phyloP scores from a whole-genome alignment of 805 yeast species.

The Danielia reshetovae region DNA sequence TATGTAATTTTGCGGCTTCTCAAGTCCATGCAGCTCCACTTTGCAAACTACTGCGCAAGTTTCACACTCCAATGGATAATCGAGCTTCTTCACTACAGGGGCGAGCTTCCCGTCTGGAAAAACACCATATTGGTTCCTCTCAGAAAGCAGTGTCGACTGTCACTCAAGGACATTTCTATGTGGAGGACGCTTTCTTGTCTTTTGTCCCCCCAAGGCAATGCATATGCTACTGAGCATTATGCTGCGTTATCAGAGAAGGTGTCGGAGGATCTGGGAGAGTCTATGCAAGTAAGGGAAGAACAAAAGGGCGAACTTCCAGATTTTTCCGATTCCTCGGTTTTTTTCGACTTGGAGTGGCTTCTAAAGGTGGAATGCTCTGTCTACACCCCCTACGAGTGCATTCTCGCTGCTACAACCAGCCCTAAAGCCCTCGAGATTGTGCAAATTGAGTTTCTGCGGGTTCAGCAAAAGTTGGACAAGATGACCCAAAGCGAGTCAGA shows the following conservation, averaged over 20 bases:
- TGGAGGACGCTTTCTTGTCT: background rate
- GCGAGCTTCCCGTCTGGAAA: background rate
- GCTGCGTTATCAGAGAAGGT: background rate
- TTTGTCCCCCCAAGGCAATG: background rate
- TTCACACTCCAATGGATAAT: conserved; percentile 29
- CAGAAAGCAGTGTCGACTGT: background rate
- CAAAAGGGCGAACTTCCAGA: no score
- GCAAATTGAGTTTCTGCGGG: no score
- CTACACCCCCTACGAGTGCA: background rate
- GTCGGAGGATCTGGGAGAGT: background rate
- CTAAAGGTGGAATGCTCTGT: background rate
- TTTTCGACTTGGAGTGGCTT: background rate
- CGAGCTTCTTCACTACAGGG: background rate
- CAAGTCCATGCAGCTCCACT: conserved; percentile 31
- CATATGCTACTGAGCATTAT: background rate
- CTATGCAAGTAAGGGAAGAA: no score
- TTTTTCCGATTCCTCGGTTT: background rate
- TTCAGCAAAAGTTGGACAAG: no score
- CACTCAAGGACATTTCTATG: background rate
- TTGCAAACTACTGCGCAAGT: conserved; percentile 38
- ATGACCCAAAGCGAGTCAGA: no score
- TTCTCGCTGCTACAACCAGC: no score
- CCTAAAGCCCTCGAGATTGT: no score
- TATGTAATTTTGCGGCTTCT: conserved; percentile 13
- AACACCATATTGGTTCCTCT: background rate